Percentiles rank a stretch among this genome's conserved stretches.
phyloP scores from a whole-genome alignment of 306 rosid species.

The Vicia faba region DNA sequence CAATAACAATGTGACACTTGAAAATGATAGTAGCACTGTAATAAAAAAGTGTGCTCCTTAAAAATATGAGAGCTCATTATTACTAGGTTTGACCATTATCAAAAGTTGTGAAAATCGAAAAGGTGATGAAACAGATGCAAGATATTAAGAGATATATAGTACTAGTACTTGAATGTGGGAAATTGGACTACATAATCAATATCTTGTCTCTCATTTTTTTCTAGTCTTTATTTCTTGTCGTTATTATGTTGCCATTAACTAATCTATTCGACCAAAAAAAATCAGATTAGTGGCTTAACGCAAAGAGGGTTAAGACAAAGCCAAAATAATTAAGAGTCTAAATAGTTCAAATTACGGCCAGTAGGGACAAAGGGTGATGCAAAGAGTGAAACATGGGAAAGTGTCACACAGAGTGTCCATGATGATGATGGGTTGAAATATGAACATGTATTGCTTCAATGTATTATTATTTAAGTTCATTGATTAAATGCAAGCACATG shows the following conservation, averaged over 20 bases:
- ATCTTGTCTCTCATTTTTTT: slow-evolving; percentile 3
- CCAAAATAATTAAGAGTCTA: slow-evolving; percentile 20
- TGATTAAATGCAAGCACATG: slow-evolving; percentile 48
- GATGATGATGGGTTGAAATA: slow-evolving; percentile 17
- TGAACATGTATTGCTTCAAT: slow-evolving; percentile 27
- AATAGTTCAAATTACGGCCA: slow-evolving; percentile 24
- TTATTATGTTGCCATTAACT: slow-evolving; percentile 30
- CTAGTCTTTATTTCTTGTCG: slow-evolving; percentile 16
- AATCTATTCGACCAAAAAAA: not conserved
- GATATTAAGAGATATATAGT: slow-evolving; percentile 9
- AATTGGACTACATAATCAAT: not conserved
- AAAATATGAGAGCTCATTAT: slow-evolving; percentile 38
- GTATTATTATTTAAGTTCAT: slow-evolving; percentile 31
- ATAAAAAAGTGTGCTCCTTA: not conserved
- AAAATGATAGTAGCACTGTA: slow-evolving; percentile 5
- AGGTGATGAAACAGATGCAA: slow-evolving; percentile 32
- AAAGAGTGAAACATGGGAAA: slow-evolving; percentile 28
- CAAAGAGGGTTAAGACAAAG: not conserved
- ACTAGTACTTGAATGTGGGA: not conserved
- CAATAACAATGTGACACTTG: slow-evolving; percentile 9
- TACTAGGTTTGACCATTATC: slow-evolving; percentile 30
- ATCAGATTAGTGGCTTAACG: not conserved
- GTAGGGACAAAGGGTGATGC: not conserved
- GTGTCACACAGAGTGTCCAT: slow-evolving; percentile 21
- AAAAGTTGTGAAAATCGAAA: slow-evolving; percentile 24